phyloP scores from a whole-genome alignment of 495 filamentous ascomycete genomes.

The Jackrogersella multiformis region DNA sequence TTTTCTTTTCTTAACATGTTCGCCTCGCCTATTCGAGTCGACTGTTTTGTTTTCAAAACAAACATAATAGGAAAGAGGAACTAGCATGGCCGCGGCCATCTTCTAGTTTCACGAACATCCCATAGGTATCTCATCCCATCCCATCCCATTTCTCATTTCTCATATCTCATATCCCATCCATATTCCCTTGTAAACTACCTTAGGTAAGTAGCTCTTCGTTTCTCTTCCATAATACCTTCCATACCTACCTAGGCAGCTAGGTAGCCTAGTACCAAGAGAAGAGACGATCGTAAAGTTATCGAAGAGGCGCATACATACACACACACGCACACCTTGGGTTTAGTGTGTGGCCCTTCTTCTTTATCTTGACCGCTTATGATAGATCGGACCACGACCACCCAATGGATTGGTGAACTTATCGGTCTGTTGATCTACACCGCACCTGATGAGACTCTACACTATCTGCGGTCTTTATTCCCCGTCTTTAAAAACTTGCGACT shows the following conservation, averaged over 20 bases:
- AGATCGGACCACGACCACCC: conserved; percentile 37
- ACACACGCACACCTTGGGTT: not conserved
- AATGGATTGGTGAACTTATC: conserved; percentile 32
- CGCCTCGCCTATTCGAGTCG: conserved; percentile 42
- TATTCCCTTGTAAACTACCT: too few species aligned
- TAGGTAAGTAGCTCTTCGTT: too few species aligned
- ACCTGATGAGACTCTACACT: conserved; percentile 28
- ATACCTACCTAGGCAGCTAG: too few species aligned
- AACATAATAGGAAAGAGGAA: conserved; percentile 39
- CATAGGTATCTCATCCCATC: too few species aligned
- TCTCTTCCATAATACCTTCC: too few species aligned
- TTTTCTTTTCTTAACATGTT: conserved; percentile 23
- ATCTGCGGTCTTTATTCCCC: conserved; percentile 37
- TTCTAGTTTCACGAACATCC: conserved; percentile 34
- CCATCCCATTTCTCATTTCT: too few species aligned
- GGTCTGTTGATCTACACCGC: conserved; percentile 46
- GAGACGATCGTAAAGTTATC: conserved; percentile 17
- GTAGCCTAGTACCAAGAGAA: too few species aligned
- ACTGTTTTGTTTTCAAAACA: conserved; percentile 45
- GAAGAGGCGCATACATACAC: conserved; percentile 20
- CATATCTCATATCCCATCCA: too few species aligned
- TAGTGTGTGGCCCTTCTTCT: conserved; percentile 4
- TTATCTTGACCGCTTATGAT: conserved; percentile 47
- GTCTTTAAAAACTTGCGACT: conserved; percentile 11
- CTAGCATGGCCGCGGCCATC: conserved; percentile 35